Evolutionary conservation across 352 stramenopile species (phyloP).

Genomic region (Phytophthora hibernalis): DNA sequence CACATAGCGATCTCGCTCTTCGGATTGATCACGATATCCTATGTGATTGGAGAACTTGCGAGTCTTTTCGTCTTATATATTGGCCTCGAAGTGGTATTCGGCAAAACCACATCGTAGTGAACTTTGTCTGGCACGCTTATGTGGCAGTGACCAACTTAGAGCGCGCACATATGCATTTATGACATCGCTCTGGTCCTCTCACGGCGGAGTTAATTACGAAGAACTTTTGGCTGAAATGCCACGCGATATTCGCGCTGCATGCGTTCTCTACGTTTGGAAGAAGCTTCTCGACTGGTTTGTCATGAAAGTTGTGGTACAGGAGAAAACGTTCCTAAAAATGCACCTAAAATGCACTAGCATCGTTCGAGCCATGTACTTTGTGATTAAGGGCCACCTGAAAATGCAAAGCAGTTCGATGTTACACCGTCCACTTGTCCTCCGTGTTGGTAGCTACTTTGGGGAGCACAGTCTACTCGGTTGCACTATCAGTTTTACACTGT

Average conservation of each 20-base stretch:
- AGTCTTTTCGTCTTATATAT: slow-evolving; percentile 55
- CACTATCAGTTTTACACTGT: slow-evolving; percentile 52
- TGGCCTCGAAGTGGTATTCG: slow-evolving; percentile 53
- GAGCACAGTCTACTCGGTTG: slow-evolving; percentile 63
- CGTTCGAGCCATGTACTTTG: slow-evolving; percentile 71
- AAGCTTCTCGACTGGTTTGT: slow-evolving; percentile 48
- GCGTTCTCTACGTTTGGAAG: slow-evolving; percentile 49
- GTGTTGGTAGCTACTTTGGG: slow-evolving; percentile 62
- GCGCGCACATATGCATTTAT: slow-evolving; percentile 50
- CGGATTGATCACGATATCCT: neutral
- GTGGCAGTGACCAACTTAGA: slow-evolving; percentile 41
- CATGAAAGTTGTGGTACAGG: slow-evolving; percentile 46
- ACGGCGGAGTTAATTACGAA: slow-evolving; percentile 62
- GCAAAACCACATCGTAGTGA: slow-evolving; percentile 63
- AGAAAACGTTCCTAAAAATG: no score
- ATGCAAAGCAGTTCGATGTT: slow-evolving; percentile 38
- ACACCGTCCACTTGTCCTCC: slow-evolving; percentile 26
- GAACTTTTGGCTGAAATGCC: slow-evolving; percentile 58
- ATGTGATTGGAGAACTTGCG: slow-evolving; percentile 32
- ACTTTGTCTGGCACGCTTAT: slow-evolving; percentile 48
- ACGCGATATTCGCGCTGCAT: slow-evolving; percentile 54
- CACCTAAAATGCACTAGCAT: no score
- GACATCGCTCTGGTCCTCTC: slow-evolving; percentile 63
- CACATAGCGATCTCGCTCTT: neutral
- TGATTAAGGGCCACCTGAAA: slow-evolving; percentile 62